phyloP scores from a whole-genome alignment of 2,329 filamentous ascomycete species.

The Cytospora leucostoma region DNA sequence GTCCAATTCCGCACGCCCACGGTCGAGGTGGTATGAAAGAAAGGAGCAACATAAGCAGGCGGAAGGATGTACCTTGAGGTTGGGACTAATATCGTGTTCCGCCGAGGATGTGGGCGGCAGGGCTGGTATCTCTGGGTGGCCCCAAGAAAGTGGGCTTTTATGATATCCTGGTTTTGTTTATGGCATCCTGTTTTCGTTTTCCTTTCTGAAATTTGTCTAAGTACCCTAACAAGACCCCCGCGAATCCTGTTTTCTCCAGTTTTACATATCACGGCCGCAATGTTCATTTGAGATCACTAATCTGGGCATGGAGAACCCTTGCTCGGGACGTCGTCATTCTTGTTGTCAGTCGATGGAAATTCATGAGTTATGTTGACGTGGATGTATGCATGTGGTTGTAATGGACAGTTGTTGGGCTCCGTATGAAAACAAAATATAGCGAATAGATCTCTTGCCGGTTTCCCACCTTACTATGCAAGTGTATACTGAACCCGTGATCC shows the following conservation, averaged over 20 bases:
- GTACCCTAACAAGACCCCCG: conserved; percentile 1
- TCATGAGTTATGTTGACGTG: background rate
- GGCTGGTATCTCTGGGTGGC: background rate
- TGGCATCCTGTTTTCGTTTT: background rate
- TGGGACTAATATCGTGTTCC: conserved; percentile 5
- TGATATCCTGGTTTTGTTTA: conserved; percentile 20
- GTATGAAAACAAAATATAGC: conserved; percentile 18
- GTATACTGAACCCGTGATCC: background rate
- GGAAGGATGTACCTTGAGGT: conserved; percentile 1
- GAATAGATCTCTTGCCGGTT: conserved; percentile 18
- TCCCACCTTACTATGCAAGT: background rate
- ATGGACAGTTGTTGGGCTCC: background rate
- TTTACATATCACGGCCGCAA: background rate
- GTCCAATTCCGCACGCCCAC: background rate
- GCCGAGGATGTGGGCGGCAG: background rate
- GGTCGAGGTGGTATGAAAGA: background rate
- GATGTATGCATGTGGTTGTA: background rate
- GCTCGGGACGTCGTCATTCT: background rate
- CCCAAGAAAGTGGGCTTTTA: conserved; percentile 1
- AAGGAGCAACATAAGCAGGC: background rate
- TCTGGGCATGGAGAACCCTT: conserved; percentile 1
- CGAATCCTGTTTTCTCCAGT: background rate
- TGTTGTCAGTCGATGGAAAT: background rate
- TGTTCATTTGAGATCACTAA: background rate
- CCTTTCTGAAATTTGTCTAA: conserved; percentile 2